phyloP scores from a whole-genome alignment of 768 basidiomycete genomes.

The Suillus bovinus region DNA sequence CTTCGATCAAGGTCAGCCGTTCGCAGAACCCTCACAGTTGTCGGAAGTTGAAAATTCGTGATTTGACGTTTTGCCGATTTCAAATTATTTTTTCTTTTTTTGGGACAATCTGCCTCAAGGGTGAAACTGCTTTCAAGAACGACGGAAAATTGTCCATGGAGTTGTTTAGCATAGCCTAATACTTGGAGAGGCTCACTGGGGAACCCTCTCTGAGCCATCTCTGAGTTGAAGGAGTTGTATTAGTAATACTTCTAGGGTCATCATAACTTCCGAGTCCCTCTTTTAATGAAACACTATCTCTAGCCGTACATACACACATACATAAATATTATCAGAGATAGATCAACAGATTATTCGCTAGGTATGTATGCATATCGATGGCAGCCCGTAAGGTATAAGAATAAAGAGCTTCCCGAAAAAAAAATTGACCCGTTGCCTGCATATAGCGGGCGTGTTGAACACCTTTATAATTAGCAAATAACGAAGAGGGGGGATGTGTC shows the following conservation, averaged over 20 bases:
- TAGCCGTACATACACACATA: neutral
- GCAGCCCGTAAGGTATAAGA: neutral
- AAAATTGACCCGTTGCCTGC: neutral
- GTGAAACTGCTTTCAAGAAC: too few species aligned
- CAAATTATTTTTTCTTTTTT: too few species aligned
- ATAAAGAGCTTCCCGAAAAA: neutral
- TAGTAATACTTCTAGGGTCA: neutral
- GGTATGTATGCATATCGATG: neutral
- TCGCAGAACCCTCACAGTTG: too few species aligned
- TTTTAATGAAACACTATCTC: neutral
- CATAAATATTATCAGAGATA: neutral
- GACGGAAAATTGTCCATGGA: neutral
- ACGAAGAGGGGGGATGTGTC: neutral
- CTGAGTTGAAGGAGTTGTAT: too few species aligned
- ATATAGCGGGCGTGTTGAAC: neutral
- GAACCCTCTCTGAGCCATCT: too few species aligned
- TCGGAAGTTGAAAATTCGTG: too few species aligned
- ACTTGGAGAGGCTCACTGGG: too few species aligned
- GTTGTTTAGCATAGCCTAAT: neutral
- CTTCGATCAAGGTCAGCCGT: too few species aligned
- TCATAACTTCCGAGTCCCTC: neutral
- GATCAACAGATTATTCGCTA: neutral
- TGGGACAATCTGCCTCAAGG: too few species aligned
- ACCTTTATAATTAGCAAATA: neutral
- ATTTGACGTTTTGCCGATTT: too few species aligned